Evolutionary conservation across 495 filamentous ascomycete genomes (phyloP), one percentile per base, ranked within the genome.

Genomic region (Hypoxylon perforatum): DNA sequence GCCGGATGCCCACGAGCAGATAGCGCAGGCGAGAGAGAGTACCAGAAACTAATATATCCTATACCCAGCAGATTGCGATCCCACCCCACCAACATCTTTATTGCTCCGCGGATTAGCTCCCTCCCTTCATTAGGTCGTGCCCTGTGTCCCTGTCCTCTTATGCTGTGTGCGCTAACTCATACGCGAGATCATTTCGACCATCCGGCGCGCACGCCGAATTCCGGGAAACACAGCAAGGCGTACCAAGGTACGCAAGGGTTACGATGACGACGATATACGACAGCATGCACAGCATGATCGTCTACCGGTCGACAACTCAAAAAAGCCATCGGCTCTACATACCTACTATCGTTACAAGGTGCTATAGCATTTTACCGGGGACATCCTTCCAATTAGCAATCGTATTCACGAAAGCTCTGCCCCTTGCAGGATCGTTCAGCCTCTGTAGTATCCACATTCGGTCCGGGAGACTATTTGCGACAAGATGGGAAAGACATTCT

Each of bases 381-480:
- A 28, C 49, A 4, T 33, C 8, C 11, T 10, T 10, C 19, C 52
- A 46, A 53, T 52, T 35, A 67, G 38, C 33, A 46, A 25, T 39
- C 52, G 51, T 57, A 61, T 44, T 21, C 28, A 45, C 28, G 22
- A 53, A 47, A 67, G 52, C 65, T 48, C 45, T 60, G 60, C 65
- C 65, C 60, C 59, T 69, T 44, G 63, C 50, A 69, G 65, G 65
- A 69, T 69, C 65, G 33, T 59, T 59, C 50, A 57, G 65, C 60
- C 44, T 60, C 65, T 33, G 38, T 45, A 58, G 30, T 63, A 38
- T 49, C 56, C 59, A 50, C 60, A 55, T 23, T 55, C 39, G 33
- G 35, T 14, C 25, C 52, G 52, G 28, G 45, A 12, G 33, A 17
- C 22, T 57, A 41, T 41, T 57, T 17, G 41, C 33, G 35, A 39